Evolutionary conservation across 768 basidiomycete species (phyloP).

Genomic region (Lepiota brunneoincarnata): DNA sequence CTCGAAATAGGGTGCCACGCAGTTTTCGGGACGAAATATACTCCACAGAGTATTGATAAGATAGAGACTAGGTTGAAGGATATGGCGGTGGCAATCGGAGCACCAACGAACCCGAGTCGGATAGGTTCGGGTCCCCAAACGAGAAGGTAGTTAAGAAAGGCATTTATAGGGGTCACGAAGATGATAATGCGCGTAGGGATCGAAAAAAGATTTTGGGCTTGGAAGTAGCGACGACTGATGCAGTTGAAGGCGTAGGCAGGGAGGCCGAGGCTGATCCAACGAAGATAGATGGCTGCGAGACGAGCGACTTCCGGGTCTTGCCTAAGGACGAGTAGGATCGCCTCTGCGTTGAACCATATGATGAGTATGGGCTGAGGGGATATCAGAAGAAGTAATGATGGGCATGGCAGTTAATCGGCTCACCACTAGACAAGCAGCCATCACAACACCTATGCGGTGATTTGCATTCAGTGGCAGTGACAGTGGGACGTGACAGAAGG

Average conservation of each 20-base stretch:
- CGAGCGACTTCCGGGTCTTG: conserved; percentile 85
- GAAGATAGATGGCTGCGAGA: conserved; percentile 74
- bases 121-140: conserved; percentile 84
- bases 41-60: conserved; percentile 60
- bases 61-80: conserved; percentile 83
- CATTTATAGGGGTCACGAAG: conserved; percentile 84
- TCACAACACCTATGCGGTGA: conserved; percentile 51
- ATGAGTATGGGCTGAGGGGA: conserved; percentile 45
- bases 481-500: conserved; percentile 2
- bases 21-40: conserved; percentile 57
- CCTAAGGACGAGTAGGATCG: conserved; percentile 67
- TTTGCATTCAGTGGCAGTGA: background rate
- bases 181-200: conserved; percentile 84
- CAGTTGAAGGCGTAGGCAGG: conserved; percentile 61
- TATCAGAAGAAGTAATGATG: conserved; percentile 7
- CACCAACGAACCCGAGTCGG: conserved; percentile 87
- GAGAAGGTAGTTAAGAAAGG: conserved; percentile 79
- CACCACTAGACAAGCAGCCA: conserved; percentile 57
- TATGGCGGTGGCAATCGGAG: conserved; percentile 85
- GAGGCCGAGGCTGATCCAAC: conserved; percentile 73
- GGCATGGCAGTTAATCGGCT: conserved; percentile 23
- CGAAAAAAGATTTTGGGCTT: conserved; percentile 76
- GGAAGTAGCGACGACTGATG: conserved; percentile 51
- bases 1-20: conserved; percentile 81
- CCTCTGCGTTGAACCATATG: conserved; percentile 84